These are phyloP conservation scores for Clarireedia paspali DNA, from an alignment of 2,329 filamentous ascomycete species.

Conservation along the genomic window DNA sequence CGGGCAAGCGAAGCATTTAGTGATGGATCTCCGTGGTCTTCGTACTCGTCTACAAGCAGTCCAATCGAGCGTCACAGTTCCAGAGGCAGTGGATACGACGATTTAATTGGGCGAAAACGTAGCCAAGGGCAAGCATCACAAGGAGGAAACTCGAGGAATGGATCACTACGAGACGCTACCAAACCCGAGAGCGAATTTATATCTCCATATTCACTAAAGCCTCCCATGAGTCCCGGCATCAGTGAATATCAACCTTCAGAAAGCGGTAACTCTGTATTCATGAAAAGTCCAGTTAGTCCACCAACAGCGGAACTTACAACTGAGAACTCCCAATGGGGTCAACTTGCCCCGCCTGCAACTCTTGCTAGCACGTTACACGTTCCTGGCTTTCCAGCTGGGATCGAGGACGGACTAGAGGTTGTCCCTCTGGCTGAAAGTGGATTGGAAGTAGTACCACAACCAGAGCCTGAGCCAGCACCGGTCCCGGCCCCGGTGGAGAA, in stretches of 20 bases:
- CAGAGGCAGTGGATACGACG: conserved; percentile 21
- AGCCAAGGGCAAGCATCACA: conserved; percentile 18
- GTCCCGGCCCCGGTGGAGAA: neutral
- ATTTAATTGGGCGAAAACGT: conserved; percentile 20
- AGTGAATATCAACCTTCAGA: conserved; percentile 9
- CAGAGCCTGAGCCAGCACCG: neutral
- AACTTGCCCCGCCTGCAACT: neutral
- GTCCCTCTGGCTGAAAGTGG: conserved; percentile 8
- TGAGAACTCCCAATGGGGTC: neutral
- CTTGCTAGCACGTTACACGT: conserved; percentile 18
- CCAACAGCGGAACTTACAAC: neutral
- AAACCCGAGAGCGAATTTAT: conserved; percentile 1
- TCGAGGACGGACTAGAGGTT: conserved; percentile 23
- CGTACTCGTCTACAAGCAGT: conserved; percentile 12
- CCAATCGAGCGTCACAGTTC: conserved; percentile 18
- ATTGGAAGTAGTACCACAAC: conserved; percentile 5
- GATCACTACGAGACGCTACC: conserved; percentile 6
- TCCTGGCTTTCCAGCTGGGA: conserved; percentile 18
- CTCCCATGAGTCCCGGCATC: neutral
- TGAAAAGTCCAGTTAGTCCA: conserved; percentile 9
- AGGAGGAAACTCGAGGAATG: conserved; percentile 7
- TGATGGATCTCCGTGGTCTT: conserved; percentile 10
- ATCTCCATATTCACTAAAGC: neutral
- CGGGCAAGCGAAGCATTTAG: conserved; percentile 10
- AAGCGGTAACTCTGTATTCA: neutral